Evolutionary conservation across 257 asterid species (phyloP), one percentile per base, ranked within the genome.

Genomic region (Plantago major): DNA sequence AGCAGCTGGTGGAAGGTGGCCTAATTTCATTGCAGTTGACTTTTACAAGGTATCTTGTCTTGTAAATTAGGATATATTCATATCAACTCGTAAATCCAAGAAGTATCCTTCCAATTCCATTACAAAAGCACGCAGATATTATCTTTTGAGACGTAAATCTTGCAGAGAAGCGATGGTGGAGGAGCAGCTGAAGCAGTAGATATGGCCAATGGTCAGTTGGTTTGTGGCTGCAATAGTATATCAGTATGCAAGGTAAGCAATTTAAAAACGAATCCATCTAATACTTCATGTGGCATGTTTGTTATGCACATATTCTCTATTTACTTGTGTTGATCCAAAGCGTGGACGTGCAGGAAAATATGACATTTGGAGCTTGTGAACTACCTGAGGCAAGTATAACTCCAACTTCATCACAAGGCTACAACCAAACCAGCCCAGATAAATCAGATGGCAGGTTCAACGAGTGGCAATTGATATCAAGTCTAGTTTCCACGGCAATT

Each of bases 91-190:
- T 38, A 38, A 33, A 33, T 33, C 40, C 3, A 33, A 33, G 1
- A 33, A 33, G 6, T 2, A 7, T 33, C 40, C 40, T 33, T 33
- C 40, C 14, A 17, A 0, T 33, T 33, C 6, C 14, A 17, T 54
- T 60, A 55, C 46, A 44, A 14, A 33, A 42, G 45, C 18, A 26
- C n/a, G 10, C 40, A 9, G 2, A 33, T 28, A 40, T 10, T 2
- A 40, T 33, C 5, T 19, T 50, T 10, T 3, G 26, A 42, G 62
- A 57, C 9, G 46, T 57, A 62, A 33, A 55, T 55, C 55, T 64
- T 70, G 74, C 82, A 89, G 99, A 93, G 97, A 83, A 93, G 99
- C 66, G 90, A 89, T 68, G 99, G 96, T 62, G 97, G 96, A 48
- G 99, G 99, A 72, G 93, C 94, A 18, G 58, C 94, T 55, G 86